These are phyloP conservation scores for Aspergillus nanangensis DNA, from an alignment of 495 filamentous ascomycete genomes.

Conservation along the genomic window DNA sequence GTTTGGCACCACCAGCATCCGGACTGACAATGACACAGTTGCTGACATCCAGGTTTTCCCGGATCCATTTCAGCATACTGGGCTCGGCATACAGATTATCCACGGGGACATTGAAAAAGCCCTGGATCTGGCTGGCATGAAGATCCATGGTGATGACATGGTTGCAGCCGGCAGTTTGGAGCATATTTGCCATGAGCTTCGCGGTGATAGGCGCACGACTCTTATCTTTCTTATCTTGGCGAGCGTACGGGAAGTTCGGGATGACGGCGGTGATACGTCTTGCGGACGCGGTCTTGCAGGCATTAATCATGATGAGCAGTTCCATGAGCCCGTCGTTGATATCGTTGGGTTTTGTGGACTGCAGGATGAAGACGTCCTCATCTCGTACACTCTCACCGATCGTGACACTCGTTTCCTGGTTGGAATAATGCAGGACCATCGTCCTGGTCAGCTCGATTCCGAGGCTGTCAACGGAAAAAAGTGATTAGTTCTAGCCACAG, in stretches of 20 bases:
- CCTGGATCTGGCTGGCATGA: constrained; percentile 61
- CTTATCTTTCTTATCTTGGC: constrained; percentile 99
- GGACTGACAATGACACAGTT: constrained; percentile 95
- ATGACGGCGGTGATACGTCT: constrained; percentile 88
- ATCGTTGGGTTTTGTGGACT: constrained; percentile 91
- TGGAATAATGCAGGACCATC: constrained; percentile 92
- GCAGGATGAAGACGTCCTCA: constrained; percentile 97
- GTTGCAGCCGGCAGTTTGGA: constrained; percentile 87
- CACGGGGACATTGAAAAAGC: constrained; percentile 97
- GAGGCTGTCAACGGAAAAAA: constrained; percentile 50
- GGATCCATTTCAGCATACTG: constrained; percentile 84
- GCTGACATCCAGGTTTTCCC: constrained; percentile 74
- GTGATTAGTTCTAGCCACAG: background rate
- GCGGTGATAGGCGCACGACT: constrained; percentile 81
- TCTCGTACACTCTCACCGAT: constrained; percentile 96
- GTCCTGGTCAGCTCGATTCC: constrained; percentile 93
- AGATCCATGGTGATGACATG: constrained; percentile 88
- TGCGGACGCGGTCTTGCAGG: constrained; percentile 94
- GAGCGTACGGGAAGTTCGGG: constrained; percentile 97
- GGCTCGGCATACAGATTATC: constrained; percentile 98
- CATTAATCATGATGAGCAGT: constrained; percentile 97
- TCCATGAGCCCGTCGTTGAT: constrained; percentile 99
- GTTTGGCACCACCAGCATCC: constrained; percentile 94
- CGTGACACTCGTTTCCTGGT: constrained; percentile 95
- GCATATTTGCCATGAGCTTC: constrained; percentile 95